These are phyloP conservation scores for Pyrenopolyporus hunteri DNA, from an alignment of 495 filamentous ascomycete genomes.

Conservation along the genomic window DNA sequence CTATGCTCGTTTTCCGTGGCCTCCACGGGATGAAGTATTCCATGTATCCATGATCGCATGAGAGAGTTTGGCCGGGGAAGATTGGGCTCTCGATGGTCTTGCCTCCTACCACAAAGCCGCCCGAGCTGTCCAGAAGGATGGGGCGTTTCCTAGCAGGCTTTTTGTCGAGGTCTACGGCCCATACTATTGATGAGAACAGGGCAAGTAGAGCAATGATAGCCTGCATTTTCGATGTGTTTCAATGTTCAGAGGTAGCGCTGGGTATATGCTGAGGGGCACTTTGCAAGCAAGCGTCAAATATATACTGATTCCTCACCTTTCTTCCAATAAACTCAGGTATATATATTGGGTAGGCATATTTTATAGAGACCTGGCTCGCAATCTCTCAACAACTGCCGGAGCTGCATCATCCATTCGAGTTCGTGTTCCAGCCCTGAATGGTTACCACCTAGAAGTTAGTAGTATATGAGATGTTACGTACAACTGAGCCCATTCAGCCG, in stretches of 20 bases:
- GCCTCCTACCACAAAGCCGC: slow-evolving; percentile 50
- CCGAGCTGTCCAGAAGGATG: slow-evolving; percentile 48
- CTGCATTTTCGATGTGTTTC: slow-evolving; percentile 4
- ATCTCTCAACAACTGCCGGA: slow-evolving; percentile 28
- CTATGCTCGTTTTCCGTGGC: slow-evolving; percentile 50
- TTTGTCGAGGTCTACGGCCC: background rate
- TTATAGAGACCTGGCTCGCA: no score
- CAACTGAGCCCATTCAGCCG: slow-evolving; percentile 15
- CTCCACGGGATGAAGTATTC: slow-evolving; percentile 58
- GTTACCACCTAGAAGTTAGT: slow-evolving; percentile 1
- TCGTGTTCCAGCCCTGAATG: background rate
- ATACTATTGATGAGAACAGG: background rate
- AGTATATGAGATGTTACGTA: background rate
- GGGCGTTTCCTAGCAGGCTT: slow-evolving; percentile 23
- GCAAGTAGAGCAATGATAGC: background rate
- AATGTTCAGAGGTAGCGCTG: background rate
- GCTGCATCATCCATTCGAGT: background rate
- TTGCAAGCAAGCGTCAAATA: background rate
- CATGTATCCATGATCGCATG: slow-evolving; percentile 58
- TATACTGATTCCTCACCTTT: no score
- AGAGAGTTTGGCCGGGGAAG: slow-evolving; percentile 45
- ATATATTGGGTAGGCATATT: no score
- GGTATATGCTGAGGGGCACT: background rate
- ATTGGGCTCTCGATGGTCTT: slow-evolving; percentile 41
- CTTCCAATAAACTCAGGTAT: no score